Evolutionary conservation across 2,329 filamentous ascomycete species (phyloP).

Genomic region (Massarina eburnea): DNA sequence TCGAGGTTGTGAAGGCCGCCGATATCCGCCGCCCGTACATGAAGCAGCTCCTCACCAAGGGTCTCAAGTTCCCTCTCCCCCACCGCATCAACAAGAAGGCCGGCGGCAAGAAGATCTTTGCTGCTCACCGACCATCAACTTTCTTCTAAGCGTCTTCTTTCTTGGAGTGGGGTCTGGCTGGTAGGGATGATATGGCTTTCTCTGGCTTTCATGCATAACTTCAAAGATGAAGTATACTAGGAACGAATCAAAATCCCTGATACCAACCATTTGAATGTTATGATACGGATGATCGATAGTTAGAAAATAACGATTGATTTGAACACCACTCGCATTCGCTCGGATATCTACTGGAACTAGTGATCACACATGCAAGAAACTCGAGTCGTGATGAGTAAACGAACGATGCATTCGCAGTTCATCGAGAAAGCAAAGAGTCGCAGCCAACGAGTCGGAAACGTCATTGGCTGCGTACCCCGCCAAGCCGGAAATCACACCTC

Average conservation of each 20-base stretch:
- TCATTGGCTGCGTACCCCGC: constrained; percentile 1
- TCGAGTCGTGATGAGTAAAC: too few relatives aligned
- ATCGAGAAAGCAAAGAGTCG: background rate
- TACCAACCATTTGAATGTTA: constrained; percentile 18
- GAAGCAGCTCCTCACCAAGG: constrained; percentile 94
- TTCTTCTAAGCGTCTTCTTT: constrained; percentile 76
- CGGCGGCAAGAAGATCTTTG: constrained; percentile 83
- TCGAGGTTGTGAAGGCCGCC: constrained; percentile 92
- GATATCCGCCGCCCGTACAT: constrained; percentile 99
- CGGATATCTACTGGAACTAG: background rate
- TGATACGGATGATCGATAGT: background rate
- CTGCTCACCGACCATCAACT: constrained; percentile 89
- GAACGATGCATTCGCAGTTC: background rate
- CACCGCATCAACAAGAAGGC: constrained; percentile 85
- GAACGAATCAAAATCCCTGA: constrained; percentile 48
- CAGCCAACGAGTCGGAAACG: background rate
- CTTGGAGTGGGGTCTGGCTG: constrained; percentile 44
- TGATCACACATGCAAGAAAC: background rate
- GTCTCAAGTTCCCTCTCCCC: constrained; percentile 97
- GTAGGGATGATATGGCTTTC: constrained; percentile 43
- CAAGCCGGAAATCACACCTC: constrained; percentile 8
- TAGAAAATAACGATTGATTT: background rate
- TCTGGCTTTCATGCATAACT: constrained; percentile 44
- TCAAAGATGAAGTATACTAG: constrained; percentile 46
- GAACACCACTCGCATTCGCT: background rate